Conservation (phyloP, 2,329 filamentous ascomycete species). For the Xylaria digitata region DNA sequence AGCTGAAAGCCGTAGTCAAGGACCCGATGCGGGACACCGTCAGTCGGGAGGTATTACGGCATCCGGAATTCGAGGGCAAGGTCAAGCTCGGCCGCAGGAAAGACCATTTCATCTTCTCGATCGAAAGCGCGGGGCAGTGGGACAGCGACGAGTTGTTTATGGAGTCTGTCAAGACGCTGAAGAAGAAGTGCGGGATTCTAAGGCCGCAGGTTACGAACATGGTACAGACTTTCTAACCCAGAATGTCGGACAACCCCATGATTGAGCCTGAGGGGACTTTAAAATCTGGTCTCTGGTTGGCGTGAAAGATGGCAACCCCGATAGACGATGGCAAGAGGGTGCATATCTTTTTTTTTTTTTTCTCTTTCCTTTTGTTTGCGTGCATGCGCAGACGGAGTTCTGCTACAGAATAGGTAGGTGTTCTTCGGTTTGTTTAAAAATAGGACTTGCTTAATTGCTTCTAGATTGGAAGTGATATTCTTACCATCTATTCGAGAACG, state of each 20-base stretch:
- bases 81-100: slow-evolving; percentile 89
- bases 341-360: neutral
- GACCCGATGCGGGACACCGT: slow-evolving; percentile 96
- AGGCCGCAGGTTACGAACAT: slow-evolving; percentile 77
- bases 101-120: slow-evolving; percentile 97
- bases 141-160: slow-evolving; percentile 94
- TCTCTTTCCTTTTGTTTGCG: slow-evolving; percentile 15
- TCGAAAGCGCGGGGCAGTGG: slow-evolving; percentile 96
- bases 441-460: slow-evolving; percentile 20
- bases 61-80: slow-evolving; percentile 93
- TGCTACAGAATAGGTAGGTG: slow-evolving; percentile 34
- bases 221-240: slow-evolving; percentile 54
- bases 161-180: slow-evolving; percentile 85
- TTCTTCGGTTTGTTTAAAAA: slow-evolving; percentile 30
- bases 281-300: neutral
- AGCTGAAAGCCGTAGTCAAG: slow-evolving; percentile 86
- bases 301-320: neutral
- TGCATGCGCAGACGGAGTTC: slow-evolving; percentile 40
- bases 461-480: slow-evolving; percentile 7
- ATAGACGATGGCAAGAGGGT: slow-evolving; percentile 8
- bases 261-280: neutral
- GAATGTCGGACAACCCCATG: neutral
- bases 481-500: neutral
- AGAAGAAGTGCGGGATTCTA: slow-evolving; percentile 81
- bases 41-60: slow-evolving; percentile 89